phyloP scores from a whole-genome alignment of 1,284 basidiomycete genomes.

The Moesziomyces sp. region DNA sequence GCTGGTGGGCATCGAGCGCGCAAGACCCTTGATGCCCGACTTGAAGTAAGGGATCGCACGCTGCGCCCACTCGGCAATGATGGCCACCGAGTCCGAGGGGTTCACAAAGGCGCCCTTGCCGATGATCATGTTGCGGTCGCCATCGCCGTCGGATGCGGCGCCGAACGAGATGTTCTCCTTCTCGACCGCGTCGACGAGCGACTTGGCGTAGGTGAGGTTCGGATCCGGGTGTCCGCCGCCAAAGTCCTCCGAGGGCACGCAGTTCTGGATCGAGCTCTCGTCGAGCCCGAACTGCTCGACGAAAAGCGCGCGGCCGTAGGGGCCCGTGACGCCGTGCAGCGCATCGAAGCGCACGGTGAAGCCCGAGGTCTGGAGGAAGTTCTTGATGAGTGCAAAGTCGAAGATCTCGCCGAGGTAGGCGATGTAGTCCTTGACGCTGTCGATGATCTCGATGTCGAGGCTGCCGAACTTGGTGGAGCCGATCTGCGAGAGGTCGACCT shows the following conservation, averaged over 20 bases:
- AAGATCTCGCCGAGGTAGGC: conserved; percentile 87
- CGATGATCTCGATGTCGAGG: conserved; percentile 87
- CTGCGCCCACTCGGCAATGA: conserved; percentile 96
- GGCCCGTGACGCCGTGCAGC: conserved; percentile 94
- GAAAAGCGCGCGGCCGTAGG: conserved; percentile 91
- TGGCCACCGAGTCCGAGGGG: conserved; percentile 94
- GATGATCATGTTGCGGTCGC: conserved; percentile 99
- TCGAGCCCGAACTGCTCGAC: conserved; percentile 84
- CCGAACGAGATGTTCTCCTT: conserved; percentile 87
- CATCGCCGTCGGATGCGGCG: conserved; percentile 96
- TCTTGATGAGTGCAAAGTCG: conserved; percentile 91
- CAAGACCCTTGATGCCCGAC: conserved; percentile 89
- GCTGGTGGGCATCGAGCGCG: conserved; percentile 95
- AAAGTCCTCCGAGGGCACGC: conserved; percentile 89
- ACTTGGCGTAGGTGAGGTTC: conserved; percentile 96
- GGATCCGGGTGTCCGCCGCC: conserved; percentile 98
- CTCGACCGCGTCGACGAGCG: conserved; percentile 92
- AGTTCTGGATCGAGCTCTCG: conserved; percentile 87
- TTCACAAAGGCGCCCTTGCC: conserved; percentile 98
- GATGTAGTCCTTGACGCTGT: conserved; percentile 92
- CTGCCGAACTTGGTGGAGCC: conserved; percentile 77
- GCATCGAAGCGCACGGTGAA: conserved; percentile 96
- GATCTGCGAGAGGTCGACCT: conserved; percentile 86
- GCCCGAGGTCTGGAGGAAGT: conserved; percentile 77
- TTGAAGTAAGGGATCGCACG: conserved; percentile 96